Conservation (phyloP, 1,284 basidiomycete genomes). For the Cronartium quercuum region DNA sequence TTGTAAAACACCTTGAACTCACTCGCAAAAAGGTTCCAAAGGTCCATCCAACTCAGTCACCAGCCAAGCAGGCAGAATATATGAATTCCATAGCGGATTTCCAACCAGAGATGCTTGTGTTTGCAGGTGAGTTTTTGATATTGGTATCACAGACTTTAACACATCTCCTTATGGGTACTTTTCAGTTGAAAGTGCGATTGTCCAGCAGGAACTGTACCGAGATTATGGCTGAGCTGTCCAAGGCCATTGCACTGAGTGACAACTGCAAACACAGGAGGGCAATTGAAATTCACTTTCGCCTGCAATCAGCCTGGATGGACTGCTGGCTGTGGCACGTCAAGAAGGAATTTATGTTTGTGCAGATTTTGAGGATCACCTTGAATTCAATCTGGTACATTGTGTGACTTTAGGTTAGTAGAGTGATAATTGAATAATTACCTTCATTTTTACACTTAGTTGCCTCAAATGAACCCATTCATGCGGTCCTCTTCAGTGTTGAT, state of each 20-base stretch:
- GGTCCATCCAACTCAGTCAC: background rate
- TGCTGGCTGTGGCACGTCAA: background rate
- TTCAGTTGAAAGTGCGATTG: background rate
- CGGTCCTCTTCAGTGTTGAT: background rate
- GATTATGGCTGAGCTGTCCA: background rate
- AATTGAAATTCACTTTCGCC: background rate
- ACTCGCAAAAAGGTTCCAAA: background rate
- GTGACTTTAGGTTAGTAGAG: too few species aligned
- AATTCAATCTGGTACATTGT: background rate
- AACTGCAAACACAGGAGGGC: background rate
- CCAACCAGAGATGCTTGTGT: background rate
- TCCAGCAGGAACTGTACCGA: background rate
- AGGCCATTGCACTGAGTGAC: background rate
- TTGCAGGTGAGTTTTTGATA: background rate
- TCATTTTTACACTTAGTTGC: background rate
- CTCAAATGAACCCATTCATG: background rate
- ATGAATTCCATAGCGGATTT: background rate
- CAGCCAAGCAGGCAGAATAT: background rate
- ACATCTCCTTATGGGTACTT: background rate
- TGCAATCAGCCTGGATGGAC: background rate
- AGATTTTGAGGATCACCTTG: background rate
- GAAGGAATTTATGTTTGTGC: background rate
- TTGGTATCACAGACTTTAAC: background rate
- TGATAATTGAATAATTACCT: background rate
- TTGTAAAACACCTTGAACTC: background rate